A percentile compares a stretch with the other conserved stretches of the same genome.
Conservation (phyloP, 805 yeast genomes). For the Debaryomyces prosopidis region DNA sequence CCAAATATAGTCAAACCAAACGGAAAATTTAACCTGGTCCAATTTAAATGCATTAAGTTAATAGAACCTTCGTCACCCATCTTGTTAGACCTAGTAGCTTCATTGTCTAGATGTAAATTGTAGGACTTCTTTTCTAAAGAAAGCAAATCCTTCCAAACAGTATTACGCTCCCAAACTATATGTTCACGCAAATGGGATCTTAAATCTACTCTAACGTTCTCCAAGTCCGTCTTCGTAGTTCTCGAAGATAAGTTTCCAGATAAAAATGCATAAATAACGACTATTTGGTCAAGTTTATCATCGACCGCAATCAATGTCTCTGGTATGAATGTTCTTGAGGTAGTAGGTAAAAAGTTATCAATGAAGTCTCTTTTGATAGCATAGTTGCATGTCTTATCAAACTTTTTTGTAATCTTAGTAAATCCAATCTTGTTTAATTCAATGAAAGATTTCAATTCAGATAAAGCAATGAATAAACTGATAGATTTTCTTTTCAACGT, state of each 20-base stretch:
- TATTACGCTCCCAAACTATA: constrained; percentile 95
- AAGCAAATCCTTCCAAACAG: constrained; percentile 97
- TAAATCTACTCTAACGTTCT: constrained; percentile 45
- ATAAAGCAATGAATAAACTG: constrained; percentile 67
- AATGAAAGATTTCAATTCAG: constrained; percentile 79
- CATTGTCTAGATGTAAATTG: constrained; percentile 24
- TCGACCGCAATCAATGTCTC: constrained; percentile 40
- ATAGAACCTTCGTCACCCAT: constrained; percentile 25
- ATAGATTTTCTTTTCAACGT: constrained; percentile 68
- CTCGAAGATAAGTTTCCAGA: constrained; percentile 37
- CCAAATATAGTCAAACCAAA: constrained; percentile 15
- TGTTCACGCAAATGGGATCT: constrained; percentile 75
- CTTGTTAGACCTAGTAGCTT: constrained; percentile 14
- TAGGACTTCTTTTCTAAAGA: constrained; percentile 51
- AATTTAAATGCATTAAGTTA: constrained; percentile 18
- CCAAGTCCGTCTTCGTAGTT: constrained; percentile 50
- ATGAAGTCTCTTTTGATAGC: constrained; percentile 61
- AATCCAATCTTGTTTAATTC: constrained; percentile 89
- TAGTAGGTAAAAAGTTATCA: constrained; percentile 39
- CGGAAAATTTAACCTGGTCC: constrained; percentile 21
- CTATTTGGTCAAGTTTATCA: constrained; percentile 51
- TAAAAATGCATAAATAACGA: constrained; percentile 53
- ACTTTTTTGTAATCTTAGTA: constrained; percentile 86
- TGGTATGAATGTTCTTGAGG: constrained; percentile 57
- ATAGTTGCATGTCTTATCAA: constrained; percentile 77